Evolutionary conservation across 192 early-diverging fungal species (phyloP).

Genomic region (Backusella psychrophila): DNA sequence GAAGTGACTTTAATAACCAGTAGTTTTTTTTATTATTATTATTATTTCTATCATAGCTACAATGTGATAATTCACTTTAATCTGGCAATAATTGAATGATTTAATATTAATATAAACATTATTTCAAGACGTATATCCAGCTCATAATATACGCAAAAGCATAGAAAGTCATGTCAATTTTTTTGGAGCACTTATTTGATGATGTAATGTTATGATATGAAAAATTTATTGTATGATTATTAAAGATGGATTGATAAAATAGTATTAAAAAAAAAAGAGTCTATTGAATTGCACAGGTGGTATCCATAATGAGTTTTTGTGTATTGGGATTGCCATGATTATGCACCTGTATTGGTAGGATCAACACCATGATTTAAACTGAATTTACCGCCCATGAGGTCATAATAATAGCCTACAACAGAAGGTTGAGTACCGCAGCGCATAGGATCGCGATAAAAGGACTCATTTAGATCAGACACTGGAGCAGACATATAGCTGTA

Average conservation of each 20-base stretch:
- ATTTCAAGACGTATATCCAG: background rate
- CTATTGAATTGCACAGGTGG: background rate
- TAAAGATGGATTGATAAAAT: background rate
- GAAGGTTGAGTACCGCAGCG: constrained; percentile 21
- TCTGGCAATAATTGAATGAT: background rate
- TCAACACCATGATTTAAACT: constrained; percentile 10
- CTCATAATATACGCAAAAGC: background rate
- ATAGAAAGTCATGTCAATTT: background rate
- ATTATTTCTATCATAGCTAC: too few species aligned
- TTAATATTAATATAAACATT: background rate
- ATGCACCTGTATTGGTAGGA: constrained; percentile 30
- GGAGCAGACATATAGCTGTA: background rate
- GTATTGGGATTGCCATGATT: background rate
- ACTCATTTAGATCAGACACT: background rate
- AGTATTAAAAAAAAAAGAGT: background rate
- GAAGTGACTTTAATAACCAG: too few species aligned
- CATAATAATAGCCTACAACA: constrained; percentile 24
- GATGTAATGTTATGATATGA: background rate
- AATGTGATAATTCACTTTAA: background rate
- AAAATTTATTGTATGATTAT: background rate
- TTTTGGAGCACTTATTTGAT: background rate
- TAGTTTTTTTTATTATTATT: too few species aligned
- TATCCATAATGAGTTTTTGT: background rate
- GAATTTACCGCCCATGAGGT: constrained; percentile 30
- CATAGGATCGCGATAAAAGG: constrained; percentile 27